Evolutionary conservation across 176 grass and related monocot genomes (phyloP).

Genomic region (Themeda triandra): DNA sequence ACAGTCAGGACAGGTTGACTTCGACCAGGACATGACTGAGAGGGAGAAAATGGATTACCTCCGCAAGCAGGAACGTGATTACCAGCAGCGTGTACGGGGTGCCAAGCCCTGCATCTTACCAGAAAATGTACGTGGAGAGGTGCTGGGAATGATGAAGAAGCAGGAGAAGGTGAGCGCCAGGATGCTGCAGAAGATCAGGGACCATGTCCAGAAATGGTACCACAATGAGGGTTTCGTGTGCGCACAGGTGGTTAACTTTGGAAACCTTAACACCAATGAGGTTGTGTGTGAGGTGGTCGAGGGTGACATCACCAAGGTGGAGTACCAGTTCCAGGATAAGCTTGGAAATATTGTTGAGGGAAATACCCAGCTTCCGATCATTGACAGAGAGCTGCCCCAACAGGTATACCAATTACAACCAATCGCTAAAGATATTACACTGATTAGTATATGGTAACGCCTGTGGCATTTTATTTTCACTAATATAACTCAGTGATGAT

Average conservation of each 20-base stretch:
- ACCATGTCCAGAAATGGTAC: conserved; percentile 92
- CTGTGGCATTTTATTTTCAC: neutral
- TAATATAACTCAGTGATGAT: neutral
- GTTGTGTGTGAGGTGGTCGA: conserved; percentile 94
- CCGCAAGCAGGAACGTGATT: conserved; percentile 84
- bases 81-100: conserved; percentile 62
- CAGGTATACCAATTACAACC: conserved; percentile 45
- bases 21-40: conserved; percentile 93
- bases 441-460: conserved; percentile 1
- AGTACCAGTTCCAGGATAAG: conserved; percentile 93
- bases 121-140: conserved; percentile 59
- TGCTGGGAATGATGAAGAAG: conserved; percentile 72
- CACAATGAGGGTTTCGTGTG: conserved; percentile 91
- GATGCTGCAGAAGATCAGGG: conserved; percentile 89
- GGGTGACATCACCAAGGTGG: conserved; percentile 82
- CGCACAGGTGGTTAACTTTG: conserved; percentile 89
- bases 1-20: conserved; percentile 69
- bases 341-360: conserved; percentile 86
- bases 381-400: conserved; percentile 67
- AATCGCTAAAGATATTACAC: neutral
- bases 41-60: conserved; percentile 94
- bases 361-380: conserved; percentile 72
- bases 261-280: conserved; percentile 87
- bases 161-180: conserved; percentile 79
- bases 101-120: conserved; percentile 72